phyloP scores from a whole-genome alignment of 345 rosid genomes.

The Carallia brachiata region DNA sequence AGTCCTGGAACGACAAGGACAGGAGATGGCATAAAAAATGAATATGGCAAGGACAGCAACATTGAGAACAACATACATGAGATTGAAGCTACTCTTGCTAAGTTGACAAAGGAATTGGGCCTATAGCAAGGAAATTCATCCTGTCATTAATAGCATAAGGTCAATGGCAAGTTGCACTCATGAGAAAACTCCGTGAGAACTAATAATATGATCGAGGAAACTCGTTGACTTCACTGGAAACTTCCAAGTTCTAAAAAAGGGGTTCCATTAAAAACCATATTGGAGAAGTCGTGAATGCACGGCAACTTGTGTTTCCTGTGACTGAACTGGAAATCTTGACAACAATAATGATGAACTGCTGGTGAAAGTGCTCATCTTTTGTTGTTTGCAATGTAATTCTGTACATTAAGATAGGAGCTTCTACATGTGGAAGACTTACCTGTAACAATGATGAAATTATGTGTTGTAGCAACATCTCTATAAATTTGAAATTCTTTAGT shows the following conservation, averaged over 20 bases:
- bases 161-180: not conserved
- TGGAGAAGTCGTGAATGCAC: not conserved
- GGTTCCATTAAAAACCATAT: not conserved
- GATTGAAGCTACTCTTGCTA: slow-evolving; percentile 86
- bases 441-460: not conserved
- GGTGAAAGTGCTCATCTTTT: not conserved
- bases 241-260: no score
- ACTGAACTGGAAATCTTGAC: not conserved
- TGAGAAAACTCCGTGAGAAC: no score
- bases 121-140: slow-evolving; percentile 36
- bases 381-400: not conserved
- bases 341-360: not conserved
- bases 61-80: slow-evolving; percentile 75
- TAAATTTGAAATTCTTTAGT: no score
- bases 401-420: not conserved
- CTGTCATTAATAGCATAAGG: not conserved
- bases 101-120: slow-evolving; percentile 81
- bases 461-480: no score
- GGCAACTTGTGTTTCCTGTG: not conserved
- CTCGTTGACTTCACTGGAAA: not conserved
- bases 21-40: slow-evolving; percentile 25
- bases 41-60: slow-evolving; percentile 44
- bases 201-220: not conserved
- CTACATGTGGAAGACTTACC: not conserved
- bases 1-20: slow-evolving; percentile 28